Percentiles rank a stretch among this genome's conserved stretches.
phyloP scores from a whole-genome alignment of 1,284 basidiomycete species.

The Pholiota adiposa region DNA sequence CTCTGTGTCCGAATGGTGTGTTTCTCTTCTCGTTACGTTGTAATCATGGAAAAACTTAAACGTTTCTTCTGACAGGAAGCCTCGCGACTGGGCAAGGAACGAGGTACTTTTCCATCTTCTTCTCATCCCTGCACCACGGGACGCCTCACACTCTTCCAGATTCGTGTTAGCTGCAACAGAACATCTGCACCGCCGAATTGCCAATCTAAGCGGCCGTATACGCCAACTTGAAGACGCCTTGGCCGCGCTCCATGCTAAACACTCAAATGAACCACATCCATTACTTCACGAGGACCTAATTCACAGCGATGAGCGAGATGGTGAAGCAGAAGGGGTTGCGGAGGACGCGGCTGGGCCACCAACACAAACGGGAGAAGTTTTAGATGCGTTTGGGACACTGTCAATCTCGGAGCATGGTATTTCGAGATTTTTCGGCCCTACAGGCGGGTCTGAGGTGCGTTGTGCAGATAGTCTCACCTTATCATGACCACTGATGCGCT shows the following conservation, averaged over 20 bases:
- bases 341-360: conserved; percentile 13
- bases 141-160: conserved; percentile 32
- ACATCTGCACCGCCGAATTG: conserved; percentile 69
- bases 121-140: background rate
- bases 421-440: conserved; percentile 66
- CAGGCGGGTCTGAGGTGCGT: conserved; percentile 64
- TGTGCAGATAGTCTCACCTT: conserved; percentile 1
- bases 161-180: conserved; percentile 77
- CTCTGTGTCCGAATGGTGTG: conserved; percentile 73
- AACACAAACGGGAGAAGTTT: conserved; percentile 36
- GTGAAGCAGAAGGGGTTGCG: conserved; percentile 23
- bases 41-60: background rate
- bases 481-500: conserved; percentile 6
- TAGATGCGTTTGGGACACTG: conserved; percentile 65
- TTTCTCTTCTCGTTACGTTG: conserved; percentile 3
- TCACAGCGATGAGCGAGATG: conserved; percentile 36
- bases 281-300: conserved; percentile 64
- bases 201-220: conserved; percentile 63
- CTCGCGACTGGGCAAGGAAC: conserved; percentile 69
- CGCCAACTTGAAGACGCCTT: conserved; percentile 71
- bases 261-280: conserved; percentile 62
- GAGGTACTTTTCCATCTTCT: conserved; percentile 38
- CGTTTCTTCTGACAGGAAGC: conserved; percentile 44
- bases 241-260: conserved; percentile 49
- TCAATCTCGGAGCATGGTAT: conserved; percentile 64